Conservation (phyloP, 441 rosid species). For the Eruca vesicaria region DNA sequence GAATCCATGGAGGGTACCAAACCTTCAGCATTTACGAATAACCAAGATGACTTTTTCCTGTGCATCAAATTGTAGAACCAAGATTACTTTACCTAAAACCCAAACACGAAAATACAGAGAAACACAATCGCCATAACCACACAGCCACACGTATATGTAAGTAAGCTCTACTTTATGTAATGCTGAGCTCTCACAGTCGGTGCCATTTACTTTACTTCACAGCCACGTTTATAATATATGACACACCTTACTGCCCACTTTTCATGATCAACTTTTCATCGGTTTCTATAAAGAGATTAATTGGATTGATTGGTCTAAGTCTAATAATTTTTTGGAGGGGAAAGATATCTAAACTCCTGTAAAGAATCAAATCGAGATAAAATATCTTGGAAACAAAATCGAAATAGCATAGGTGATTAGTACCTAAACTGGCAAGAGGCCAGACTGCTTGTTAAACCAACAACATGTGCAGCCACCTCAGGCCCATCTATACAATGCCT, state of each 20-base stretch:
- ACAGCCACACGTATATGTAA: not conserved
- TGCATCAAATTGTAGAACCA: constrained; percentile 14
- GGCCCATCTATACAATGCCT: constrained; percentile 87
- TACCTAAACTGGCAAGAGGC: constrained; percentile 85
- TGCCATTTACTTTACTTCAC: not conserved
- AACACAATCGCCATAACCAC: not conserved
- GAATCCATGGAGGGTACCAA: constrained; percentile 56
- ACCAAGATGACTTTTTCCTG: constrained; percentile 76
- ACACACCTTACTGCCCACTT: not conserved
- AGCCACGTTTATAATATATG: not conserved
- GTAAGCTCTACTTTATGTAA: not conserved
- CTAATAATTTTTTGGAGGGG: not conserved
- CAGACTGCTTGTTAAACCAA: constrained; percentile 72
- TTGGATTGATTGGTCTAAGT: not conserved
- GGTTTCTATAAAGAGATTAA: not conserved
- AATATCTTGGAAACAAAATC: not conserved
- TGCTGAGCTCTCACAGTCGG: not conserved
- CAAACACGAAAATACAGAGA: not conserved
- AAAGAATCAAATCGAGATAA: not conserved
- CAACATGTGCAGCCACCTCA: constrained; percentile 82
- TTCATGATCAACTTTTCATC: not conserved
- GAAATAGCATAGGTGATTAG: not conserved
- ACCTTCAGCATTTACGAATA: constrained; percentile 76
- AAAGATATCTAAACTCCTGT: not conserved
- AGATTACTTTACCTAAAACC: not conserved